These are phyloP conservation scores for Pyrus pyrifolia DNA, from an alignment of 306 rosid genomes.

Conservation along the genomic window DNA sequence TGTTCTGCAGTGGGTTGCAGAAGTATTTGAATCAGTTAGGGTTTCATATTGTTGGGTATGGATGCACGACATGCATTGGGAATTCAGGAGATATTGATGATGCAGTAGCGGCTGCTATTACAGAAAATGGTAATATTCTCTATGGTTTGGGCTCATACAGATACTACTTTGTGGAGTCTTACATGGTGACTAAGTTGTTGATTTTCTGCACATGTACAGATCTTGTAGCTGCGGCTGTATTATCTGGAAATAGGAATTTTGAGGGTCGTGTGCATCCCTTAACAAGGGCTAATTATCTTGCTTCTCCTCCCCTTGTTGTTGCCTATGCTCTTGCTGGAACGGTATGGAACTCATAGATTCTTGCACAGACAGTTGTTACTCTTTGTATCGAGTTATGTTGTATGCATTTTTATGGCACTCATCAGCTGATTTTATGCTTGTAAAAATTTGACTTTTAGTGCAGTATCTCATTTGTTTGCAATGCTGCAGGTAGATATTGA, in stretches of 20 bases:
- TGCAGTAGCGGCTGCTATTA: slow-evolving; percentile 73
- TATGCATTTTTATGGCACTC: background rate
- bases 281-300: slow-evolving; percentile 95
- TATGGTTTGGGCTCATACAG: slow-evolving; percentile 5
- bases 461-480: slow-evolving; percentile 14
- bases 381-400: background rate
- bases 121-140: slow-evolving; percentile 59
- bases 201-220: slow-evolving; percentile 41
- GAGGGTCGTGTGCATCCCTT: slow-evolving; percentile 98
- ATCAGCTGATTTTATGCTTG: background rate
- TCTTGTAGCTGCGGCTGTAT: slow-evolving; percentile 88
- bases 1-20: slow-evolving; percentile 69
- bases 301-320: slow-evolving; percentile 98
- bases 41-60: slow-evolving; percentile 86
- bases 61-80: slow-evolving; percentile 98
- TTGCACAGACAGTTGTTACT: background rate
- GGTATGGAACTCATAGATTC: slow-evolving; percentile 34
- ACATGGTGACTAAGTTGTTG: slow-evolving; percentile 12
- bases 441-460: background rate
- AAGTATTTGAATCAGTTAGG: slow-evolving; percentile 86
- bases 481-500: slow-evolving; percentile 80
- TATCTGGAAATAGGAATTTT: slow-evolving; percentile 93
- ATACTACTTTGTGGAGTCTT: slow-evolving; percentile 6
- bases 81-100: slow-evolving; percentile 93
- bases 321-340: slow-evolving; percentile 98